These are phyloP conservation scores for Alternaria infectoria DNA, from an alignment of 2,329 filamentous ascomycete species.

Conservation along the genomic window DNA sequence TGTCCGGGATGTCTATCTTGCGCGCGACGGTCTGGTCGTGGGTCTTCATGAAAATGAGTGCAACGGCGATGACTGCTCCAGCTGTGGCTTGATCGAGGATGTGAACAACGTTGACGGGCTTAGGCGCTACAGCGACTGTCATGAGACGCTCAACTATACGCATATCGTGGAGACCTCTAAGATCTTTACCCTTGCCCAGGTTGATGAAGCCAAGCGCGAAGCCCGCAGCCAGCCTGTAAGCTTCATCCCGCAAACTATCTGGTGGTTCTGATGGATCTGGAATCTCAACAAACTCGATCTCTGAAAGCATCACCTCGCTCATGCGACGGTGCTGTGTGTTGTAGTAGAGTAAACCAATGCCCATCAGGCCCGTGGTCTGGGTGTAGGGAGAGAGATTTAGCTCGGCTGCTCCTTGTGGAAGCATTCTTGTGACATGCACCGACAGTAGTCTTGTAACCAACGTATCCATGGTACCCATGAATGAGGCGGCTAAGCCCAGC, in stretches of 20 bases:
- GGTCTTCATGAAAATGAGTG: slow-evolving; percentile 96
- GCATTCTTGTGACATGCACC: slow-evolving; percentile 93
- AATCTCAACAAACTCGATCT: slow-evolving; percentile 86
- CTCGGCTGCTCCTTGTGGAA: slow-evolving; percentile 90
- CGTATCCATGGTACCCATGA: slow-evolving; percentile 96
- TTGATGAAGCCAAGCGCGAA: slow-evolving; percentile 96
- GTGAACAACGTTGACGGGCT: slow-evolving; percentile 90
- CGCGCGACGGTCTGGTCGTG: slow-evolving; percentile 84
- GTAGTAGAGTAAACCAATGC: slow-evolving; percentile 91
- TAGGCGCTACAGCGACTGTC: slow-evolving; percentile 82
- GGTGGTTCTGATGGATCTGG: slow-evolving; percentile 73
- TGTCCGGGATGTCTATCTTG: slow-evolving; percentile 93
- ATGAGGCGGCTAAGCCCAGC: slow-evolving; percentile 88
- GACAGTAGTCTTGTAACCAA: slow-evolving; percentile 91
- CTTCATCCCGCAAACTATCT: slow-evolving; percentile 86
- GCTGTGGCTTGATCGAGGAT: slow-evolving; percentile 91
- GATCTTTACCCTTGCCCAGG: slow-evolving; percentile 84
- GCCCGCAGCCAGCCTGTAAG: slow-evolving; percentile 92
- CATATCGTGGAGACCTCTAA: slow-evolving; percentile 93
- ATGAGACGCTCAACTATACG: slow-evolving; percentile 87
- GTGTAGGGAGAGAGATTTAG: slow-evolving; percentile 91
- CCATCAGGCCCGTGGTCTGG: slow-evolving; percentile 96
- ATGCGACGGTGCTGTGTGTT: slow-evolving; percentile 96
- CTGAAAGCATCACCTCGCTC: slow-evolving; percentile 98
- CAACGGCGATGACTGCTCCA: slow-evolving; percentile 87